phyloP scores from a whole-genome alignment of 345 rosid genomes.

The Salix dunnii region DNA sequence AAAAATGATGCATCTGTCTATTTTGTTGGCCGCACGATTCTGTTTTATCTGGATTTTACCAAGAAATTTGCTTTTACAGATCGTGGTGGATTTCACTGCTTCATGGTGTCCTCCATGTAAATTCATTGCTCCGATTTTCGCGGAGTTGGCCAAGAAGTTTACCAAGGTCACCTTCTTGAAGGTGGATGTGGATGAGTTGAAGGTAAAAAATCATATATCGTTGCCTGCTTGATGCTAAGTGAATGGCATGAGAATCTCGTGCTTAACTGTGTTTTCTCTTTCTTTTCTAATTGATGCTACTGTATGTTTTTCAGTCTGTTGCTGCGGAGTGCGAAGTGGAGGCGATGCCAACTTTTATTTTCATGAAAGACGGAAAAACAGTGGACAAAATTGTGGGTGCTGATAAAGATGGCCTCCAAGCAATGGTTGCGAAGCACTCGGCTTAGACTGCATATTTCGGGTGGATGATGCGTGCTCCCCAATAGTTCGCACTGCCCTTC shows the following conservation, averaged over 20 bases:
- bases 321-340: background rate
- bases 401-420: constrained; percentile 8
- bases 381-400: constrained; percentile 13
- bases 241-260: background rate
- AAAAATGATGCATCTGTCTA: background rate
- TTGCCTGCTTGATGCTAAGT: background rate
- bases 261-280: background rate
- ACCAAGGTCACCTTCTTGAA: constrained; percentile 26
- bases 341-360: constrained; percentile 7
- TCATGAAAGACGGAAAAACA: background rate
- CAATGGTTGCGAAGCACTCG: constrained; percentile 9
- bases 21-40: background rate
- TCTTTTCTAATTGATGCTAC: background rate
- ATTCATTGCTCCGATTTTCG: constrained; percentile 21
- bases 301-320: background rate
- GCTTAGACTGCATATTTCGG: background rate
- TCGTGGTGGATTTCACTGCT: constrained; percentile 36
- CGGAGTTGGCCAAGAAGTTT: constrained; percentile 30
- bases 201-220: constrained; percentile 3
- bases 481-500: background rate
- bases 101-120: constrained; percentile 35
- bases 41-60: background rate
- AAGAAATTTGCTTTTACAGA: constrained; percentile 4
- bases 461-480: background rate
- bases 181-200: constrained; percentile 33